Percentiles rank a stretch among this genome's conserved stretches.
These are phyloP conservation scores for Geranium incanum DNA, from an alignment of 441 rosid genomes.

Conservation along the genomic window DNA sequence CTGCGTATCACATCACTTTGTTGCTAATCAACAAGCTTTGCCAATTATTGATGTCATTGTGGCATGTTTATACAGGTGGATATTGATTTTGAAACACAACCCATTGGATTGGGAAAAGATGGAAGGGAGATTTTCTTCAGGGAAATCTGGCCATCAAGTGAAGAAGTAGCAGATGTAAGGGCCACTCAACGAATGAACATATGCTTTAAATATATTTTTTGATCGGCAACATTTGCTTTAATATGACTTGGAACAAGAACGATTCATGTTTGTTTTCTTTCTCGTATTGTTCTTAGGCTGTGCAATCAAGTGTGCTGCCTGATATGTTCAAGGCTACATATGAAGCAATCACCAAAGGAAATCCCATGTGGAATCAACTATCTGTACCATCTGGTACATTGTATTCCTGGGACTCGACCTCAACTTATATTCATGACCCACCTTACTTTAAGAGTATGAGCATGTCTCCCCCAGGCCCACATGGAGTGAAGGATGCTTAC, in stretches of 20 bases:
- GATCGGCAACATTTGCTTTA: slow-evolving; percentile 4
- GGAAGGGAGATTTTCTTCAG: slow-evolving; percentile 62
- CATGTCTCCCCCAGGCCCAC: slow-evolving; percentile 88
- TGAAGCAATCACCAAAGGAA: slow-evolving; percentile 80
- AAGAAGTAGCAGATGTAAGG: slow-evolving; percentile 70
- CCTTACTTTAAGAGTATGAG: slow-evolving; percentile 89
- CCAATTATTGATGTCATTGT: not conserved
- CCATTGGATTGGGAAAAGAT: slow-evolving; percentile 68
- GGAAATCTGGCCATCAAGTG: slow-evolving; percentile 88
- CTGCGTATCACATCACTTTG: not conserved
- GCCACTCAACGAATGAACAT: slow-evolving; percentile 1
- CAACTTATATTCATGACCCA: slow-evolving; percentile 88
- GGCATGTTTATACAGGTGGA: slow-evolving; percentile 47
- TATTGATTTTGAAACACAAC: slow-evolving; percentile 69
- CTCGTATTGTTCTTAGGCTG: slow-evolving; percentile 41
- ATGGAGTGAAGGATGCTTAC: slow-evolving; percentile 49
- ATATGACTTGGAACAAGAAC: slow-evolving; percentile 5
- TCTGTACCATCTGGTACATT: slow-evolving; percentile 59
- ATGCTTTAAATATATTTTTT: slow-evolving; percentile 1
- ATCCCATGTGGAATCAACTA: slow-evolving; percentile 84
- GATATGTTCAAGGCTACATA: slow-evolving; percentile 93
- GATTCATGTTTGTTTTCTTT: slow-evolving; percentile 9
- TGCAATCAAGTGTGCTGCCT: slow-evolving; percentile 74
- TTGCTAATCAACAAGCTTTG: not conserved
- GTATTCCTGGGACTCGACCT: slow-evolving; percentile 71